Percentiles rank a stretch among this genome's conserved stretches.
Evolutionary conservation across 257 asterid genomes (phyloP).

Genomic region (Capsicum rhomboideum): DNA sequence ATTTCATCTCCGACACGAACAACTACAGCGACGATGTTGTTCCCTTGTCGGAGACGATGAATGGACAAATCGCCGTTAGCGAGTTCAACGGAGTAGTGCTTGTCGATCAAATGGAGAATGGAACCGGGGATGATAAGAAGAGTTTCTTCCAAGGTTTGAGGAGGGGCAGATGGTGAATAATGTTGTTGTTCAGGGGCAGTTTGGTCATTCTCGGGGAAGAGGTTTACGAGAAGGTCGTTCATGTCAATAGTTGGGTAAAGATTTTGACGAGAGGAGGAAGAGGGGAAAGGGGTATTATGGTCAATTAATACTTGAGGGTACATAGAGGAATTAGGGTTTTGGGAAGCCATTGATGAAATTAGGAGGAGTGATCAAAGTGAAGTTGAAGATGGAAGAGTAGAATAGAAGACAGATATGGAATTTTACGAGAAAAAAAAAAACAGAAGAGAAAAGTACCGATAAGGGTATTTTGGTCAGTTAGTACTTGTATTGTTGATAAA

Average conservation of each 20-base stretch:
- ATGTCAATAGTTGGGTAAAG: constrained; percentile 38
- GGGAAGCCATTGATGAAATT: constrained; percentile 42
- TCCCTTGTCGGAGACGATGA: constrained; percentile 49
- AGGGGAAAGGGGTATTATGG: constrained; percentile 19
- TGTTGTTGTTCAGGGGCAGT: not conserved
- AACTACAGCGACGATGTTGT: constrained; percentile 49
- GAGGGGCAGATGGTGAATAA: constrained; percentile 62
- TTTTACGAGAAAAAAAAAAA: no score
- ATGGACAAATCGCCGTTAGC: constrained; percentile 68
- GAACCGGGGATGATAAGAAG: constrained; percentile 64
- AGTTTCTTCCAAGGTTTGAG: constrained; percentile 36
- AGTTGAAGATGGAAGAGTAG: not conserved
- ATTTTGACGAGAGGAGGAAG: constrained; percentile 21
- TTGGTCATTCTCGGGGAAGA: constrained; percentile 28
- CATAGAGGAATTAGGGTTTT: constrained; percentile 27
- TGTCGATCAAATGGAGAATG: constrained; percentile 78
- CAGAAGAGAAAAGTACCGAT: no score
- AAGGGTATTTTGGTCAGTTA: no score
- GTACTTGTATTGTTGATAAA: no score
- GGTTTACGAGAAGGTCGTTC: constrained; percentile 16
- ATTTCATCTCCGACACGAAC: constrained; percentile 59
- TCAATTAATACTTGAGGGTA: constrained; percentile 35
- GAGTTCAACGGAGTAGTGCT: constrained; percentile 82
- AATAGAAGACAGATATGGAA: not conserved
- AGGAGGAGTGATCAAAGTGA: not conserved